Conservation (phyloP, 1,284 basidiomycete species). For the Sphaerobolus stellatus region DNA sequence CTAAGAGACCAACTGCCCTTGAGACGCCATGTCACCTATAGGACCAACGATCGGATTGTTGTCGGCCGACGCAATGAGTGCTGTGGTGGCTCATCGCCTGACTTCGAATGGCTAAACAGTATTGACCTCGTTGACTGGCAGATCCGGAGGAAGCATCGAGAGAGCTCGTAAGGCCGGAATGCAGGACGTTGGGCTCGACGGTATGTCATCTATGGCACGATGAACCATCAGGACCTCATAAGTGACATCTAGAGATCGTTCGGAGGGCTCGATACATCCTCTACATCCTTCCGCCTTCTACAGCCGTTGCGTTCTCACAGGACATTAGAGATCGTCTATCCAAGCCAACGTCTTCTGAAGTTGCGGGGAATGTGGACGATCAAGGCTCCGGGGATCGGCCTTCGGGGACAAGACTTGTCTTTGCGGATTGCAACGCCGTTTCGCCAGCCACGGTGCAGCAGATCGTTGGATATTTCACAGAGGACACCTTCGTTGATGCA, state of each 20-base stretch:
- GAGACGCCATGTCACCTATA: too few relatives aligned
- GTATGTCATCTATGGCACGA: background rate
- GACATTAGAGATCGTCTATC: conserved; percentile 25
- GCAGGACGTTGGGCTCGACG: conserved; percentile 37
- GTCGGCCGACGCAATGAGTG: conserved; percentile 45
- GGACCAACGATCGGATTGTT: conserved; percentile 45
- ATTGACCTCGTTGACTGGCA: conserved; percentile 50
- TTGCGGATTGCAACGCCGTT: conserved; percentile 62
- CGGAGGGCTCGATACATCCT: conserved; percentile 46
- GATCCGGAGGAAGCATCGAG: conserved; percentile 45
- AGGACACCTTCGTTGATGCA: conserved; percentile 52
- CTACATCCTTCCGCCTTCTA: conserved; percentile 57
- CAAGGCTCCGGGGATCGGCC: background rate
- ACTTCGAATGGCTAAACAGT: conserved; percentile 45
- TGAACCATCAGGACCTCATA: background rate
- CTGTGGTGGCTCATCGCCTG: conserved; percentile 44
- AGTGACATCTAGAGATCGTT: conserved; percentile 36
- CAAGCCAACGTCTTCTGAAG: background rate
- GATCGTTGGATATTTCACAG: conserved; percentile 47
- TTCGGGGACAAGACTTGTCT: conserved; percentile 27
- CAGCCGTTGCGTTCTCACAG: conserved; percentile 50
- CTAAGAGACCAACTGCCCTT: too few relatives aligned
- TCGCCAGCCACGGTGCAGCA: conserved; percentile 49
- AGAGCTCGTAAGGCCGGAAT: conserved; percentile 55
- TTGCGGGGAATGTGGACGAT: too few relatives aligned